Conservation (phyloP, 2,329 filamentous ascomycete genomes). For the Alternaria rosae region DNA sequence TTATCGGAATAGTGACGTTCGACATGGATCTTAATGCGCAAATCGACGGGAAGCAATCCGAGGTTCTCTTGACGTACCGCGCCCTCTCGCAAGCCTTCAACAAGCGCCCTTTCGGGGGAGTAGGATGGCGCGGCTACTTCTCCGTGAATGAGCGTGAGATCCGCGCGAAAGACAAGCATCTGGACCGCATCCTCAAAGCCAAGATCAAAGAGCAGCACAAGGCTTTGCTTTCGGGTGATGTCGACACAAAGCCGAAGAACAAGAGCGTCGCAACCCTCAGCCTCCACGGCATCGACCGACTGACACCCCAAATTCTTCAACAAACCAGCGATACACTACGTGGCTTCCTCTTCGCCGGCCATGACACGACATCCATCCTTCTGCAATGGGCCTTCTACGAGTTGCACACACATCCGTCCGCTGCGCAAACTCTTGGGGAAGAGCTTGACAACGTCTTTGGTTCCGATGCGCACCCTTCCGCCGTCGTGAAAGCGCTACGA, state of each 20-base stretch:
- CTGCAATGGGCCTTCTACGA: slow-evolving; percentile 36
- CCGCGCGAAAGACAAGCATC: slow-evolving; percentile 12
- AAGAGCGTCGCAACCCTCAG: slow-evolving; percentile 25
- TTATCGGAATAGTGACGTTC: slow-evolving; percentile 31
- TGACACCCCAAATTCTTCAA: slow-evolving; percentile 35
- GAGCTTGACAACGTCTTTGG: slow-evolving; percentile 2
- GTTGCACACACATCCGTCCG: slow-evolving; percentile 28
- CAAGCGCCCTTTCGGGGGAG: slow-evolving; percentile 18
- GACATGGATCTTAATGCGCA: slow-evolving; percentile 27
- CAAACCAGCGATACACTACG: slow-evolving; percentile 45
- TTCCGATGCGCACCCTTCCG: not conserved
- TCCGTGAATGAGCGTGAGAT: slow-evolving; percentile 24
- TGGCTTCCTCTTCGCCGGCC: slow-evolving; percentile 46
- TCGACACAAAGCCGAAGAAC: not conserved
- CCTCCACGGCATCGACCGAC: slow-evolving; percentile 16
- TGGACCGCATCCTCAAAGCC: slow-evolving; percentile 23
- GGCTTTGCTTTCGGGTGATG: not conserved
- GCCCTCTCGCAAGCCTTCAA: slow-evolving; percentile 26
- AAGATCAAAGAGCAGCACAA: slow-evolving; percentile 22
- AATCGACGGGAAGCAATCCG: slow-evolving; percentile 17
- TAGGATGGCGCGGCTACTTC: slow-evolving; percentile 24
- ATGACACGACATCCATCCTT: slow-evolving; percentile 41
- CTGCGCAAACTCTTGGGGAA: not conserved
- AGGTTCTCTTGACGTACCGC: slow-evolving; percentile 25
- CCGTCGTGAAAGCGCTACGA: not conserved